Evolutionary conservation across 1,284 basidiomycete genomes (phyloP).

Genomic region (Cutaneotrichosporon sp.): DNA sequence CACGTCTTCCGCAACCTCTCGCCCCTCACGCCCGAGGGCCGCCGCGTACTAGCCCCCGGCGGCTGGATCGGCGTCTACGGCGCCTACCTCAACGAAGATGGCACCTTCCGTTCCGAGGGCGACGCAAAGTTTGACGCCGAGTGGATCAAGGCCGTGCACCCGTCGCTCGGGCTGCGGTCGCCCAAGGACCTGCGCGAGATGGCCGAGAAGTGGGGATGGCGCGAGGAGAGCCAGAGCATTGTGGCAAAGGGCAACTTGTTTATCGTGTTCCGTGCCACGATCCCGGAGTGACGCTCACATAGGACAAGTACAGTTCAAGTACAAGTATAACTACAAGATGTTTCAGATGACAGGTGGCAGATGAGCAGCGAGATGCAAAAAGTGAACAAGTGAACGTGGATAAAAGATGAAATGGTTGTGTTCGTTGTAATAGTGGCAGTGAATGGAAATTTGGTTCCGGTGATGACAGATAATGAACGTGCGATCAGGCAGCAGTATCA

Average conservation of each 20-base stretch:
- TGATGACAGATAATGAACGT: neutral
- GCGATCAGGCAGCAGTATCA: neutral
- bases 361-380: neutral
- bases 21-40: constrained; percentile 16
- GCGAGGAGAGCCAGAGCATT: constrained; percentile 29
- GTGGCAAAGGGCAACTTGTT: constrained; percentile 48
- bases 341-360: neutral
- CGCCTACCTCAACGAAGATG: constrained; percentile 41
- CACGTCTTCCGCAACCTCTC: constrained; percentile 41
- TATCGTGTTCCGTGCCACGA: constrained; percentile 36
- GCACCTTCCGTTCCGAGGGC: constrained; percentile 32
- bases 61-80: constrained; percentile 45
- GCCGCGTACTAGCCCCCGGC: constrained; percentile 15
- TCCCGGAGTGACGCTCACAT: neutral
- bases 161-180: constrained; percentile 35
- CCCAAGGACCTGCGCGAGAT: constrained; percentile 30
- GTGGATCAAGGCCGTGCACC: constrained; percentile 32
- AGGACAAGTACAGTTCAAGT: neutral
- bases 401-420: neutral
- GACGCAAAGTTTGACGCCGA: constrained; percentile 43
- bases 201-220: constrained; percentile 40
- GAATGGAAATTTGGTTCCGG: neutral
- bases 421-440: too few species aligned
- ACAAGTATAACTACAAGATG: neutral
- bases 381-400: neutral